These are phyloP conservation scores for Magnusiomyces paraingens DNA, from an alignment of 1,139 yeast genomes.

Conservation along the genomic window DNA sequence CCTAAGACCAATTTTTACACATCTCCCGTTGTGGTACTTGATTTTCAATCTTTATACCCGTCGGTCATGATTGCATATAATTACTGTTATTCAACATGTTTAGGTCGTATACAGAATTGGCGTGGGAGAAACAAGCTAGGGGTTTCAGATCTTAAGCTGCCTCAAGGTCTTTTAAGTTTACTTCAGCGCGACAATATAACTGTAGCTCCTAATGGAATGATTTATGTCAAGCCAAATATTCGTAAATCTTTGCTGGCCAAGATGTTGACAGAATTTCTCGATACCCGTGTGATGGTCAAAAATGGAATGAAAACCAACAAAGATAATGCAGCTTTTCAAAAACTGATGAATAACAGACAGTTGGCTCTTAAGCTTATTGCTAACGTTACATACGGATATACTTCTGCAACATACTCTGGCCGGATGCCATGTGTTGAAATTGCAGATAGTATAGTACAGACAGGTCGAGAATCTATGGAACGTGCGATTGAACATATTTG, in stretches of 20 bases:
- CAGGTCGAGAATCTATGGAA: slow-evolving; percentile 78
- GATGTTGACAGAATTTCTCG: slow-evolving; percentile 78
- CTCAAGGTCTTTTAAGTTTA: slow-evolving; percentile 50
- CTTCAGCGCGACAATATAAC: slow-evolving; percentile 46
- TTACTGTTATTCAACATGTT: slow-evolving; percentile 79
- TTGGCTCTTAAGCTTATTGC: slow-evolving; percentile 85
- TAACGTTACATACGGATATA: slow-evolving; percentile 91
- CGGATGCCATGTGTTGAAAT: slow-evolving; percentile 95
- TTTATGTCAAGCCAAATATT: slow-evolving; percentile 59
- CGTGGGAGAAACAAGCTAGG: slow-evolving; percentile 49
- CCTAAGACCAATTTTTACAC: slow-evolving; percentile 81
- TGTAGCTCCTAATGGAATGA: slow-evolving; percentile 81
- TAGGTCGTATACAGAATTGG: slow-evolving; percentile 60
- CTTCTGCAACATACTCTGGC: slow-evolving; percentile 92
- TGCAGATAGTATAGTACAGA: slow-evolving; percentile 89
- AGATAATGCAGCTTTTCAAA: slow-evolving; percentile 42
- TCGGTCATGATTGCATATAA: slow-evolving; percentile 89
- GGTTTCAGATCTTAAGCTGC: slow-evolving; percentile 41
- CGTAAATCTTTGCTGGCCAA: slow-evolving; percentile 72
- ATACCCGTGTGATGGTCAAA: slow-evolving; percentile 73
- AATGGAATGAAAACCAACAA: slow-evolving; percentile 51
- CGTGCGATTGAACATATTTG: slow-evolving; percentile 68
- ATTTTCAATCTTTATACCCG: slow-evolving; percentile 91
- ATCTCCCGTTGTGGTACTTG: slow-evolving; percentile 82
- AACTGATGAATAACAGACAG: slow-evolving; percentile 69